Conservation (phyloP, 768 basidiomycete genomes). For the Tylopilus subfusipes region DNA sequence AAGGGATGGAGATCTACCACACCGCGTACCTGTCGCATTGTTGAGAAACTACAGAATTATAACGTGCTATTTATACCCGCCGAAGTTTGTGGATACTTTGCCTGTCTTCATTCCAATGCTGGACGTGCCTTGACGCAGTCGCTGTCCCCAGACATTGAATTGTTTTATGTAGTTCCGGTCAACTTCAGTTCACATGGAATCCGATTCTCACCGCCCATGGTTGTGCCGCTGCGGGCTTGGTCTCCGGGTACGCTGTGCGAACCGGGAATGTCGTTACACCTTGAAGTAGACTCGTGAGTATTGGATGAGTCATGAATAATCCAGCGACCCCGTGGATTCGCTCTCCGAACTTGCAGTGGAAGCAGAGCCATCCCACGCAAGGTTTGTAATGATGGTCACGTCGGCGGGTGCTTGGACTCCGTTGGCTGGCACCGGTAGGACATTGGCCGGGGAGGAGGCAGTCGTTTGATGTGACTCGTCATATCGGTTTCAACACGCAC, state of each 20-base stretch:
- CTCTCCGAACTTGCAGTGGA: not conserved
- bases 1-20: slow-evolving; percentile 11
- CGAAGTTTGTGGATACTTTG: not conserved
- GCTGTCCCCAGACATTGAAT: slow-evolving; percentile 21
- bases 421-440: not conserved
- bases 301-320: not conserved
- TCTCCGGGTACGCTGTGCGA: slow-evolving; percentile 25
- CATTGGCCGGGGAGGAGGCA: not conserved
- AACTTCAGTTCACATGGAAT: slow-evolving; percentile 17
- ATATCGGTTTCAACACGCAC: slow-evolving; percentile 16
- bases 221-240: slow-evolving; percentile 16
- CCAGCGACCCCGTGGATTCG: not conserved
- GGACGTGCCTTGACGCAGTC: slow-evolving; percentile 1
- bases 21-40: slow-evolving; percentile 13
- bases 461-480: slow-evolving; percentile 1
- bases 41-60: not conserved
- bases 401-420: not conserved
- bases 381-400: not conserved
- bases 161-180: slow-evolving; percentile 15
- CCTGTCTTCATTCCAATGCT: not conserved
- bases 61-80: not conserved
- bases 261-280: not conserved
- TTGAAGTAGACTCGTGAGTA: not conserved
- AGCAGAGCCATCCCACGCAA: not conserved
- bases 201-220: slow-evolving; percentile 22